These are phyloP conservation scores for Stylosanthes scabra DNA, from an alignment of 331 rosid species.

Conservation along the genomic window DNA sequence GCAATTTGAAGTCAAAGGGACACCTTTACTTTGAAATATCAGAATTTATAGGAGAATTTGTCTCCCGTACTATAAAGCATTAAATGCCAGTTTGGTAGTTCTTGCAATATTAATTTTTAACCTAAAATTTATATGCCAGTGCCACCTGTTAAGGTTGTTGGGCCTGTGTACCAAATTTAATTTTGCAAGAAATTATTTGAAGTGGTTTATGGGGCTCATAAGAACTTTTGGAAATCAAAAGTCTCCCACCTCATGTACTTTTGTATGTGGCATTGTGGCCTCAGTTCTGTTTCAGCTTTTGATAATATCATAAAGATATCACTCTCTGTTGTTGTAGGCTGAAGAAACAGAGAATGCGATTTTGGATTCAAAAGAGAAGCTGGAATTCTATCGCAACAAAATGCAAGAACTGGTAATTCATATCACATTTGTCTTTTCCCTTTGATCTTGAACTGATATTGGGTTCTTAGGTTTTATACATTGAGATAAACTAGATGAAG, in stretches of 20 bases:
- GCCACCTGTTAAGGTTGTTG: slow-evolving; percentile 4
- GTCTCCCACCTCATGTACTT: slow-evolving; percentile 5
- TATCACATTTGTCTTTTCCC: slow-evolving; percentile 34
- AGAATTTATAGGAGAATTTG: neutral
- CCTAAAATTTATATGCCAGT: neutral
- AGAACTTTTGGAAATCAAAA: neutral
- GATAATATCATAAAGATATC: slow-evolving; percentile 23
- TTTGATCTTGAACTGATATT: slow-evolving; percentile 37
- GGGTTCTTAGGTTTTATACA: slow-evolving; percentile 8
- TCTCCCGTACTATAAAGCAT: neutral
- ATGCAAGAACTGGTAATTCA: slow-evolving; percentile 92
- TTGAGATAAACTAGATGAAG: slow-evolving; percentile 27
- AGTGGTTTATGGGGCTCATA: neutral
- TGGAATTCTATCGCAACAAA: slow-evolving; percentile 78
- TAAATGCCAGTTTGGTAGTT: slow-evolving; percentile 1
- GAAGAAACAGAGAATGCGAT: slow-evolving; percentile 60
- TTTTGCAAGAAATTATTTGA: neutral
- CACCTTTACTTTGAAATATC: slow-evolving; percentile 3
- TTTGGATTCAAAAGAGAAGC: slow-evolving; percentile 91
- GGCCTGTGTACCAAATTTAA: neutral
- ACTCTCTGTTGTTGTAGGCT: slow-evolving; percentile 54
- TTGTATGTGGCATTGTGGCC: slow-evolving; percentile 17
- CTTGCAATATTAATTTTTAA: slow-evolving; percentile 18
- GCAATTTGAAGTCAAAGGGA: neutral
- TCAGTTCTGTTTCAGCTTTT: slow-evolving; percentile 26